A percentile compares a stretch with the other conserved stretches of the same genome.
Conservation (phyloP, 2,329 filamentous ascomycete genomes). For the Fusarium fujikuroi region DNA sequence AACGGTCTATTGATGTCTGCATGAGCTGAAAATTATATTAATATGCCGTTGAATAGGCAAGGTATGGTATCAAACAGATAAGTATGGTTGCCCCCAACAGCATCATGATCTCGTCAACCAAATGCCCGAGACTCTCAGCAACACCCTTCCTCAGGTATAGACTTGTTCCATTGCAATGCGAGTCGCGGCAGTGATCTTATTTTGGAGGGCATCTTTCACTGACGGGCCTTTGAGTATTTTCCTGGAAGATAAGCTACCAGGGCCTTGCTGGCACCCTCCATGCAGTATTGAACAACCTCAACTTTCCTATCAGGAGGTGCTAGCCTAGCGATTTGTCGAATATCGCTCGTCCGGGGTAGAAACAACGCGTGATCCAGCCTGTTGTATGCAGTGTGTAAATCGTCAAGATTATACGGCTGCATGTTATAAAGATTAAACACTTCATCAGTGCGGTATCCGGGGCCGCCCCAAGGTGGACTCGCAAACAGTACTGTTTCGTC, state of each 20-base stretch:
- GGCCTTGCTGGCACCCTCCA: slow-evolving; percentile 88
- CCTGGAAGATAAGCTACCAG: slow-evolving; percentile 71
- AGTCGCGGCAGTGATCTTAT: neutral
- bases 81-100: neutral
- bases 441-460: slow-evolving; percentile 65
- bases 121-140: neutral
- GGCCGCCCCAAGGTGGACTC: slow-evolving; percentile 70
- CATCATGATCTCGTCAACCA: neutral
- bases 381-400: slow-evolving; percentile 71
- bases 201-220: slow-evolving; percentile 8
- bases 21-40: neutral
- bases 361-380: slow-evolving; percentile 76
- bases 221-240: slow-evolving; percentile 6
- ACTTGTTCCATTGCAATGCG: neutral
- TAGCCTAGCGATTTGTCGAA: slow-evolving; percentile 78
- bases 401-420: slow-evolving; percentile 82
- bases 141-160: neutral
- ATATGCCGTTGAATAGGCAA: neutral
- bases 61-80: neutral
- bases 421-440: slow-evolving; percentile 88
- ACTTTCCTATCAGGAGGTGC: slow-evolving; percentile 65
- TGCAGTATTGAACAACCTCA: slow-evolving; percentile 89
- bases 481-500: slow-evolving; percentile 62
- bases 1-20: neutral
- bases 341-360: slow-evolving; percentile 84